Percentiles rank a stretch among this genome's conserved stretches.
phyloP scores from a whole-genome alignment of 2,329 filamentous ascomycete species.

The Penicillium decumbens region DNA sequence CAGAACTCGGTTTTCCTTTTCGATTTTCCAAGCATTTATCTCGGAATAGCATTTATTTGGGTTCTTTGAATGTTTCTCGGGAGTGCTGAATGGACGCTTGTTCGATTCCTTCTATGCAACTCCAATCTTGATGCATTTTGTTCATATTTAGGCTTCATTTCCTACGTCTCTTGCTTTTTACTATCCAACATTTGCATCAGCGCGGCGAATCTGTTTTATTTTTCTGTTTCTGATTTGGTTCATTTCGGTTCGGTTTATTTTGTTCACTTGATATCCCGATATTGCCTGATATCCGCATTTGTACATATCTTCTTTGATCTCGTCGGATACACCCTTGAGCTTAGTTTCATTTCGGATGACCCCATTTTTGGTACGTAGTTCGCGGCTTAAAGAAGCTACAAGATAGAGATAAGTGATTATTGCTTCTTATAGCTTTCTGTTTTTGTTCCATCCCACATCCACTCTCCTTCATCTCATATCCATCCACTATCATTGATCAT shows the following conservation, averaged over 20 bases:
- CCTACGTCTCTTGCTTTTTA: constrained; percentile 1
- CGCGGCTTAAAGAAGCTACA: neutral
- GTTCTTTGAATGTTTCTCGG: neutral
- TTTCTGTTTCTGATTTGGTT: neutral
- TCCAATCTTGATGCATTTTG: neutral
- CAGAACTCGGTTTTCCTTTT: neutral
- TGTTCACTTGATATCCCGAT: neutral
- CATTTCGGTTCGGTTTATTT: neutral
- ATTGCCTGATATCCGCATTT: neutral
- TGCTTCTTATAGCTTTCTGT: no score
- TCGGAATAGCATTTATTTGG: neutral
- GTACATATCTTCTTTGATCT: neutral
- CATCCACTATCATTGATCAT: no score
- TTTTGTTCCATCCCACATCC: no score
- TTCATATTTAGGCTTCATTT: neutral
- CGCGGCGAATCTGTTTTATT: constrained; percentile 18
- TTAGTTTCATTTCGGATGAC: neutral
- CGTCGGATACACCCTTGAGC: neutral
- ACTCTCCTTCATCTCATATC: no score
- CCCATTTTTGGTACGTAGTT: neutral
- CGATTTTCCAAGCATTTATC: neutral
- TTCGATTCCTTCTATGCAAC: neutral
- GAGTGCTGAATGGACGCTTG: neutral
- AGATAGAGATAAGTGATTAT: no score
- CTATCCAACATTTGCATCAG: constrained; percentile 22